These are phyloP conservation scores for Cystoisospora suis DNA, from an alignment of 169 alveolate species.

Conservation along the genomic window DNA sequence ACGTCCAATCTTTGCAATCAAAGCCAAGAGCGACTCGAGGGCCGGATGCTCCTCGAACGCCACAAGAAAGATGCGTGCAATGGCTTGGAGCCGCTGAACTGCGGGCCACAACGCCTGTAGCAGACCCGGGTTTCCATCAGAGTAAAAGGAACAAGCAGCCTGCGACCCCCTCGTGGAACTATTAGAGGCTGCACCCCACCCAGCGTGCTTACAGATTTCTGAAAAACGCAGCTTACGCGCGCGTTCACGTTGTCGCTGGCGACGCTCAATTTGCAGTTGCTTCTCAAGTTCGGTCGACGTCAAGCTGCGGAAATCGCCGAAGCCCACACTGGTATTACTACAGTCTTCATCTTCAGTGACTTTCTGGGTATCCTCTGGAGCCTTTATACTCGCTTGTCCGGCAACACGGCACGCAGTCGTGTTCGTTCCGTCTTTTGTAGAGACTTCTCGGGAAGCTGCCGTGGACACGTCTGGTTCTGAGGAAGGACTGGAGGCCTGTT, in stretches of 20 bases:
- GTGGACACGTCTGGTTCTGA: neutral
- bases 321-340: neutral
- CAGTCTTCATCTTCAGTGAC: neutral
- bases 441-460: too few species aligned
- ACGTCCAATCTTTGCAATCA: constrained; percentile 32
- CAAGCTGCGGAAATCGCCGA: neutral
- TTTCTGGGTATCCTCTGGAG: neutral
- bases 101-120: constrained; percentile 54
- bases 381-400: neutral
- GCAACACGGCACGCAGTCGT: neutral
- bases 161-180: neutral
- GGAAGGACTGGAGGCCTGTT: neutral
- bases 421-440: neutral
- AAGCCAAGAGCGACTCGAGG: constrained; percentile 43
- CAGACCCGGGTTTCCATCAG: constrained; percentile 51
- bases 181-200: neutral
- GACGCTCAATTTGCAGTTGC: constrained; percentile 59
- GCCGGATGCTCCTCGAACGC: constrained; percentile 54
- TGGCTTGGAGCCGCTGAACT: constrained; percentile 41
- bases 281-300: constrained; percentile 2
- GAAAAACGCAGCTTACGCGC: constrained; percentile 60
- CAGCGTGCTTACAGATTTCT: constrained; percentile 32
- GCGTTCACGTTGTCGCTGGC: constrained; percentile 63
- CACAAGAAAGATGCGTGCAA: constrained; percentile 3
- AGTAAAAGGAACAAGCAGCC: constrained; percentile 59